phyloP scores from a whole-genome alignment of 2,329 filamentous ascomycete genomes.

The Curvularia spicifera region DNA sequence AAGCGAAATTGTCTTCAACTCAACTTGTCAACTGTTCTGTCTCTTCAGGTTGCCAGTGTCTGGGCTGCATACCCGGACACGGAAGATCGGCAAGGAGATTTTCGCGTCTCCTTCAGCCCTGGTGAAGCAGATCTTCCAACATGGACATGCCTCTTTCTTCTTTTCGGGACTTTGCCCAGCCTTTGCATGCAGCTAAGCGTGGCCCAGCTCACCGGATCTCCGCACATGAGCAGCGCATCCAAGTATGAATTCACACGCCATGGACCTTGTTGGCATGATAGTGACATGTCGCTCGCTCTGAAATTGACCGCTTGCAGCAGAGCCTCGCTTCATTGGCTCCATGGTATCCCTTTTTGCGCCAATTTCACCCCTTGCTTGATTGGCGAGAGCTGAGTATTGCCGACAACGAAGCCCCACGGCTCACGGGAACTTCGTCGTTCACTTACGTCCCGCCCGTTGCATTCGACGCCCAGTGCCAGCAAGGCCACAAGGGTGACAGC shows the following conservation, averaged over 20 bases:
- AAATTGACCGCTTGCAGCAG: neutral
- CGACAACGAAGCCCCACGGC: neutral
- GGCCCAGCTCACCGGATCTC: neutral
- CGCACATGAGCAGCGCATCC: neutral
- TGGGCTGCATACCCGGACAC: neutral
- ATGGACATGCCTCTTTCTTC: neutral
- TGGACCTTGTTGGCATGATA: neutral
- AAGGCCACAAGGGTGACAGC: constrained; percentile 8
- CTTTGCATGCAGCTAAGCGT: neutral
- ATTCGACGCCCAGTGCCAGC: neutral
- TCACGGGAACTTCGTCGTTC: neutral
- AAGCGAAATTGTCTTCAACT: neutral
- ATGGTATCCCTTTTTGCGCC: neutral
- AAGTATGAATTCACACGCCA: neutral
- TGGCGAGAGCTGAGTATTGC: neutral
- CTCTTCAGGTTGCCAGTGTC: neutral
- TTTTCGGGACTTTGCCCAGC: neutral
- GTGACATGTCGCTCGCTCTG: neutral
- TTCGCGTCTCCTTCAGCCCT: neutral
- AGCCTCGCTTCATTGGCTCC: neutral
- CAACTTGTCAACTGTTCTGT: neutral
- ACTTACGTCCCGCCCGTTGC: neutral
- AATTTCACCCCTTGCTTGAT: neutral
- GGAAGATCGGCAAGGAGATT: constrained; percentile 4
- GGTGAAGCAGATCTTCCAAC: neutral